Base-by-base conservation (phyloP, 2,329 filamentous ascomycete species). In the Diaporthe nobilis region DNA sequence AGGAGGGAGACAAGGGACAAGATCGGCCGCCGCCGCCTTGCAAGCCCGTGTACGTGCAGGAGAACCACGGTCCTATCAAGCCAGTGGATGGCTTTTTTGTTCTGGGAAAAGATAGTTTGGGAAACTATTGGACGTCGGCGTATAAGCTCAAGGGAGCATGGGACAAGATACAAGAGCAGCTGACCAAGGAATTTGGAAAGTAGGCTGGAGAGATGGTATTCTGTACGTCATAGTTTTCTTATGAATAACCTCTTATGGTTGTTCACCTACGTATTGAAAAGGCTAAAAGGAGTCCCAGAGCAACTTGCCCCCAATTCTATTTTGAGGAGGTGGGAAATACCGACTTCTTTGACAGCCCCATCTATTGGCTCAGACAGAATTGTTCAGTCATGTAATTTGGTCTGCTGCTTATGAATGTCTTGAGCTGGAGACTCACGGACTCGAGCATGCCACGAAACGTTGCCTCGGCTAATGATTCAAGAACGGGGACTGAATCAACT, bases 141-240 rank as follows among this genome's bases (percentile, higher is more conserved):
- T 74, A 34, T 17, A 60, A 60, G 72, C 68, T 34, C 22, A 58
- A 39, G 31, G 65, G 53, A 13, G 49, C n/a, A 13, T 74, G 53
- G 72, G 61, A 28, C 4, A 74, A 71, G 17, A 51, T 53, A 8
- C 63, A 60, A 20, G 42, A 70, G 25, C 53, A 74, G 42, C 72
- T 61, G 22, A 53, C 4, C 5, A 61, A 42, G 34, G 58, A 61
- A 42, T 61, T 60, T 42, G 58, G 34, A n/a, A 10, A 61, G 2
- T 42, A 25, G 25, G 12, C 34, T 58, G 9, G 9, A 37, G 31
- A 7, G 31, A 9, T 2, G 22, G 3, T 37, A 10, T 34, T 22
- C 15, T 37, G 31, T 37, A 37, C 34, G 7, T 37, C 34, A 37
- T 9, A 10, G 10, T 37, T 37, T 37, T 37, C 34, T 37, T 10